Evolutionary conservation across 306 rosid genomes (phyloP), one percentile per base, ranked within the genome.

Genomic region (Notholithocarpus densiflorus): DNA sequence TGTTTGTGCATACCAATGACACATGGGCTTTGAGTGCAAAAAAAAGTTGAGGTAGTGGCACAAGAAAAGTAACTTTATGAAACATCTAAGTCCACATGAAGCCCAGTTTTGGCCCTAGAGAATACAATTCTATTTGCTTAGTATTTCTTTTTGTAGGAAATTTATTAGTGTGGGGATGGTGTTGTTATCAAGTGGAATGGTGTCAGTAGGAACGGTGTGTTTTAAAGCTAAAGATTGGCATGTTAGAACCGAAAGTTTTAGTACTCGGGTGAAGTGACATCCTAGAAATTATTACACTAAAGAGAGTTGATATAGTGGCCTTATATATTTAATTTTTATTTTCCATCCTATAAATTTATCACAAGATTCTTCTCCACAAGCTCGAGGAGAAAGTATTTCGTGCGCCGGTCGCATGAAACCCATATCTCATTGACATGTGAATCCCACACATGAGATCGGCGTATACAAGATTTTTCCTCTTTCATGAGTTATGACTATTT

Each of bases 31-130:
- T 64, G 43, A 81, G 75, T 83, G 74, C 77, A 31, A 79, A 86
- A 60, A 48, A 54, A 73, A 75, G 60, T 70, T 64, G 72, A 76
- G 74, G 74, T 37, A 69, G 87, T 82, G 89, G 82, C 68, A 40
- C 57, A 69, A 61, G 68, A 71, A 66, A 81, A 85, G 85, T 66
- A 65, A 54, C 90, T 80, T 87, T 80, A 76, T 71, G 74, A 74
- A 83, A 68, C 81, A 73, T 75, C 73, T 31, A 62, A 62, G 20
- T 48, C 74, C 85, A 59, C 84, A 68, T 79, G 79, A 57, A 74
- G 27, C 82, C 51, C 85, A 75, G 45, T 61, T 80, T 79, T 79
- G 17, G 79, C 76, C 73, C 71, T 64, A 48, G 54, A 52, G 59
- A 45, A 75, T 64, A 64, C 75, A 68, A 20, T 34, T 68, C 12